These are phyloP conservation scores for Fragilaria radians DNA, from an alignment of 108 stramenopile species.

Conservation along the genomic window DNA sequence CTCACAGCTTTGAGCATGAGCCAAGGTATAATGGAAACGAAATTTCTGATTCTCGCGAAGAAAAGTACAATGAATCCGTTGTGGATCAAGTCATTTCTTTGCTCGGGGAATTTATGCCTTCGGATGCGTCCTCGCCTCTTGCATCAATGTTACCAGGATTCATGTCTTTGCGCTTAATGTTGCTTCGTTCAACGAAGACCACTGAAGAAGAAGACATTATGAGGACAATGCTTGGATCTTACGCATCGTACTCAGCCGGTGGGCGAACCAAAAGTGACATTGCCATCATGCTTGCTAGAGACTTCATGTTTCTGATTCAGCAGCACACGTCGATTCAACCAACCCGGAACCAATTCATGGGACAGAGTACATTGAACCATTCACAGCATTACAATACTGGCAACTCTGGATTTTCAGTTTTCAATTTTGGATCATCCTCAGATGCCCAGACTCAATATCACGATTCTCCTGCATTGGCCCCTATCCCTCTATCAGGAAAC, in stretches of 20 bases:
- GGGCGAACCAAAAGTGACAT: conserved; percentile 62
- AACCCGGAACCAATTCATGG: not conserved
- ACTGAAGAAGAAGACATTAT: conserved; percentile 63
- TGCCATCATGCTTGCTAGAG: conserved; percentile 78
- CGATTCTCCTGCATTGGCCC: conserved; percentile 46
- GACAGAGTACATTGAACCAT: not conserved
- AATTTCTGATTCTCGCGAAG: not conserved
- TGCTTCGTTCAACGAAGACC: conserved; percentile 44
- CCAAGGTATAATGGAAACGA: not conserved
- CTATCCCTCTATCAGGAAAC: conserved; percentile 28
- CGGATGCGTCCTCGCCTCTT: conserved; percentile 59
- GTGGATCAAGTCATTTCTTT: conserved; percentile 66
- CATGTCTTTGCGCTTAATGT: conserved; percentile 71
- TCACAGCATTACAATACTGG: not conserved
- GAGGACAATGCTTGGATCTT: conserved; percentile 70
- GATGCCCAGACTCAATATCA: conserved; percentile 17
- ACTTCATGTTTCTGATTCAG: conserved; percentile 77
- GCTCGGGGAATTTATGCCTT: conserved; percentile 82
- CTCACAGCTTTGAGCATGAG: not conserved
- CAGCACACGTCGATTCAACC: conserved; percentile 12
- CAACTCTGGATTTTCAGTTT: conserved; percentile 14
- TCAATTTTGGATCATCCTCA: conserved; percentile 19
- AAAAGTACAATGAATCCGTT: conserved; percentile 26
- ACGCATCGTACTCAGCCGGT: conserved; percentile 62
- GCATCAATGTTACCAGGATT: conserved; percentile 70